Percentiles rank a stretch among this genome's conserved stretches.
phyloP scores from a whole-genome alignment of 495 filamentous ascomycete genomes.

The Evernia prunastri region DNA sequence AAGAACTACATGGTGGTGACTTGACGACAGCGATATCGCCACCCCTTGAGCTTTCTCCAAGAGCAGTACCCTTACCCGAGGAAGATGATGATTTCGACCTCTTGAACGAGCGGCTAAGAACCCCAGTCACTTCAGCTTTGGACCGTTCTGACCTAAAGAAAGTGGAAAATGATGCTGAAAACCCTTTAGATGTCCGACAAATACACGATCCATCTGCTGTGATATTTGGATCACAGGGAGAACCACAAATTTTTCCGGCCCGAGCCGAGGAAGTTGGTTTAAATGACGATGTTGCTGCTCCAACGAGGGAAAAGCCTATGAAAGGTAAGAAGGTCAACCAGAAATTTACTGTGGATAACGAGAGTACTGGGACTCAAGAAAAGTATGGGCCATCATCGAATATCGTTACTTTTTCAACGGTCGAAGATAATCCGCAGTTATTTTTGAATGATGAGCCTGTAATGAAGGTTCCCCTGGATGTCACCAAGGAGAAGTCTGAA shows the following conservation, averaged over 20 bases:
- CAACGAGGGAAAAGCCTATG: not conserved
- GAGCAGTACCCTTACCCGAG: conserved; percentile 13
- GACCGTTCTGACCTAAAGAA: not conserved
- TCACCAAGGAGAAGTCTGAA: not conserved
- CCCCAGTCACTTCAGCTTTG: not conserved
- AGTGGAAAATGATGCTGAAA: not conserved
- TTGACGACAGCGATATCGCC: not conserved
- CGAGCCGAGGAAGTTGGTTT: not conserved
- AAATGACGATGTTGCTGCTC: not conserved
- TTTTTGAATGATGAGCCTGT: not conserved
- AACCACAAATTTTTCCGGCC: not conserved
- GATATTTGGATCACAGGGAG: not conserved
- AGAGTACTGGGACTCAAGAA: not conserved
- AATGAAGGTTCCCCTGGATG: not conserved
- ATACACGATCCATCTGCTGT: not conserved
- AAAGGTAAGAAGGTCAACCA: not conserved
- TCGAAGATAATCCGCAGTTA: not conserved
- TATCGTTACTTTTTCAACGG: not conserved
- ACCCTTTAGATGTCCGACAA: not conserved
- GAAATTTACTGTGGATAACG: not conserved
- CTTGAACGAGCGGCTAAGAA: conserved; percentile 13
- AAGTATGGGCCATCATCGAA: not conserved
- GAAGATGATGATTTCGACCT: conserved; percentile 16
- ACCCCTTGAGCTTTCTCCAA: not conserved
- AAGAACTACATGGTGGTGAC: not conserved